Conservation (phyloP, 179 eudicot genomes). For the Amaranthus tricolor region DNA sequence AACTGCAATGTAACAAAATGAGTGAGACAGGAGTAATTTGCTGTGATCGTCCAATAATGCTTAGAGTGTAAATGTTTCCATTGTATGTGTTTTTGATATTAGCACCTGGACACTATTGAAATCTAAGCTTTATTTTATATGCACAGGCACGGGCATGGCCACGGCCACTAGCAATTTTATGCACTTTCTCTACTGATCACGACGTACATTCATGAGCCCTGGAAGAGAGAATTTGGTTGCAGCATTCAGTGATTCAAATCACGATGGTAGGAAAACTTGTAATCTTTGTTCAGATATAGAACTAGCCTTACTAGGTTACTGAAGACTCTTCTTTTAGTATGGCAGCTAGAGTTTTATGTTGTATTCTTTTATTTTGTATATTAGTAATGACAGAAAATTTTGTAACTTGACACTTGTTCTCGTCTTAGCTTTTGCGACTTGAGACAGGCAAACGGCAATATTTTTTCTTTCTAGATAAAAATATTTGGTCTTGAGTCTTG, state of each 20-base stretch:
- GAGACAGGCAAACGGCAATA: too few species aligned
- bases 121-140: background rate
- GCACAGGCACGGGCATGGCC: background rate
- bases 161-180: background rate
- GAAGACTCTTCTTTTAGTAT: background rate
- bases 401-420: background rate
- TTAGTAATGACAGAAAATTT: background rate
- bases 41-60: background rate
- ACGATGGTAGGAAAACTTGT: background rate
- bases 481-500: too few species aligned
- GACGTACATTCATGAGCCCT: too few species aligned
- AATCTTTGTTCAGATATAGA: slow-evolving; percentile 1
- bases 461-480: too few species aligned
- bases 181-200: too few species aligned
- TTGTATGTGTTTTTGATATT: background rate
- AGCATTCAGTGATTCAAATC: background rate
- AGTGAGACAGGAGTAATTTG: too few species aligned
- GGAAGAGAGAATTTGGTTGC: background rate
- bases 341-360: background rate
- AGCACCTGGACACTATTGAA: background rate
- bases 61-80: background rate
- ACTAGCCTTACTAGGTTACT: background rate
- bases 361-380: slow-evolving; percentile 2
- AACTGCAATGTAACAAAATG: too few species aligned
- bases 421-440: background rate